Conservation (phyloP, 352 stramenopile genomes). For the Phytopythium vexans region DNA sequence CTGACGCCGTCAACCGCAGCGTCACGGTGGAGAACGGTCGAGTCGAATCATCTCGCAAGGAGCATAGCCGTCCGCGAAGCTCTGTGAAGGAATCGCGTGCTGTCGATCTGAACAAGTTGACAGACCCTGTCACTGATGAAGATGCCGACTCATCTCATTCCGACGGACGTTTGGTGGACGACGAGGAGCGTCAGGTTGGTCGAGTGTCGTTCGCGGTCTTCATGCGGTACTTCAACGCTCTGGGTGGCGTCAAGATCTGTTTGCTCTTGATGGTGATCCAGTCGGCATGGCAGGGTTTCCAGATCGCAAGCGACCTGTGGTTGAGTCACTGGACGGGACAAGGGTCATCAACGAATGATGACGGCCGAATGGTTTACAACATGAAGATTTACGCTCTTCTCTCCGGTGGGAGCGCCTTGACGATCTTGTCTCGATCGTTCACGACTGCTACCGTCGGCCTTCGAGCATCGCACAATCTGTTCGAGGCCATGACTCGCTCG, state of each 20-base stretch:
- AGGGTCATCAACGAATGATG: conserved; percentile 16
- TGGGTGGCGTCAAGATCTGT: conserved; percentile 26
- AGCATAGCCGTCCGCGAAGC: too few relatives aligned
- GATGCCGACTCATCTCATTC: neutral
- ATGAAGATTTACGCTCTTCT: conserved; percentile 33
- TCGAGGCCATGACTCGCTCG: conserved; percentile 81
- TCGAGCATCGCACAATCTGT: conserved; percentile 49
- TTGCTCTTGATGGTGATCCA: conserved; percentile 10
- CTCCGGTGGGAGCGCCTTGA: conserved; percentile 16
- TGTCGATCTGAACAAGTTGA: neutral
- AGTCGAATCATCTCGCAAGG: conserved; percentile 8
- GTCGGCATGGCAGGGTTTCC: conserved; percentile 24
- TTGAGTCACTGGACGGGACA: conserved; percentile 35
- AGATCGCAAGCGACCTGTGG: conserved; percentile 30
- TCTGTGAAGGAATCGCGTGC: too few relatives aligned
- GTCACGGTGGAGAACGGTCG: conserved; percentile 21
- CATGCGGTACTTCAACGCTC: conserved; percentile 26
- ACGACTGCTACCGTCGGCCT: conserved; percentile 37
- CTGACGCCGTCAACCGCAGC: conserved; percentile 20
- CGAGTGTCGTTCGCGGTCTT: conserved; percentile 35
- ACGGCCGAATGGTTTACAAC: conserved; percentile 14
- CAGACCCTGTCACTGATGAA: too few relatives aligned
- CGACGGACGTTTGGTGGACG: conserved; percentile 23
- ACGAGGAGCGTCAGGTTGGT: conserved; percentile 36
- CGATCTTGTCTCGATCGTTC: conserved; percentile 26